These are phyloP conservation scores for Hypomontagnella monticulosa DNA, from an alignment of 495 filamentous ascomycete genomes.

Conservation along the genomic window DNA sequence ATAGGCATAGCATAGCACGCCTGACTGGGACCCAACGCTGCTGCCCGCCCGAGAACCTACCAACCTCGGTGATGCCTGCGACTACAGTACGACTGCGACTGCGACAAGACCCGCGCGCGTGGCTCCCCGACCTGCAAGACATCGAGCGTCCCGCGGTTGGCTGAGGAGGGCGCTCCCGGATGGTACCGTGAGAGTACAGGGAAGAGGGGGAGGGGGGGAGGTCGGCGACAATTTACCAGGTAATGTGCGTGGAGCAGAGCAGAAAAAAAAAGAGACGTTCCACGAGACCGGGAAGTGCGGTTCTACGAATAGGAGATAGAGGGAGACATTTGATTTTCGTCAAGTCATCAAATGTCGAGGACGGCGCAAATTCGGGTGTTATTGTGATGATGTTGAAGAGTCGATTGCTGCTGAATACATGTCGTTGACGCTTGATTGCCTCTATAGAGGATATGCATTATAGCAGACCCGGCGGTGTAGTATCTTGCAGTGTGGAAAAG, in stretches of 20 bases:
- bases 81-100: slow-evolving; percentile 30
- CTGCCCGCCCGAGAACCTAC: not conserved
- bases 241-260: slow-evolving; percentile 11
- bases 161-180: slow-evolving; percentile 22
- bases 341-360: not conserved
- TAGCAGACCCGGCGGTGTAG: slow-evolving; percentile 32
- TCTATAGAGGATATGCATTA: slow-evolving; percentile 21
- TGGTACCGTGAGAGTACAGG: slow-evolving; percentile 12
- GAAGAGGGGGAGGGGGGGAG: not conserved
- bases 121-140: slow-evolving; percentile 33
- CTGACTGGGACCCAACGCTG: not conserved
- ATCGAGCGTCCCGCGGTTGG: slow-evolving; percentile 33
- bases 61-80: slow-evolving; percentile 15
- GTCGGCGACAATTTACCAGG: slow-evolving; percentile 10
- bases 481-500: slow-evolving; percentile 28
- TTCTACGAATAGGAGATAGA: slow-evolving; percentile 27
- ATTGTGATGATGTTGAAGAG: not conserved
- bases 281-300: slow-evolving; percentile 12
- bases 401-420: slow-evolving; percentile 25
- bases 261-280: not conserved
- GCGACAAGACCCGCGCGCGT: slow-evolving; percentile 12
- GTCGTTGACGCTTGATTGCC: slow-evolving; percentile 4
- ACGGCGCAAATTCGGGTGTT: slow-evolving; percentile 25
- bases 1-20: too few species aligned
- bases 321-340: not conserved